Base-by-base conservation (phyloP, 2,329 filamentous ascomycete species). In the Xylaria sp. region DNA sequence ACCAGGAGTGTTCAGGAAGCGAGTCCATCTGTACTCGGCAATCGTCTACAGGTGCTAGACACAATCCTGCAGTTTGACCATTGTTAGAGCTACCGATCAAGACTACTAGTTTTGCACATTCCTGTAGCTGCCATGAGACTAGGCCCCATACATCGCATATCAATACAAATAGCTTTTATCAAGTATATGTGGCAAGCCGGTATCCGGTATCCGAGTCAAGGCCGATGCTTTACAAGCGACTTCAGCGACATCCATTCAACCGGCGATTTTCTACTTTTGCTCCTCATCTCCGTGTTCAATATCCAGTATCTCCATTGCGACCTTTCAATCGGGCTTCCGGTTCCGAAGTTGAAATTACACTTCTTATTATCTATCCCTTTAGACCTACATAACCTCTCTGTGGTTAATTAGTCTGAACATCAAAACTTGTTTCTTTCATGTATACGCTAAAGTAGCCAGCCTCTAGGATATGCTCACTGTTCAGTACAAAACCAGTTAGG, bases 401-500 rank as follows among this genome's bases (percentile, higher is more conserved):
- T 43, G 13, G 55, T 58, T 58, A 41, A 58, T 58, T 58, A 58
- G 33, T 58, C 43, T 58, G 3, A 43, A 46, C 55, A 36, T 18
- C 15, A n/a, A 48, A 58, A 43, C 55, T 43, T 43, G 55, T n/a
- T 46, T 18, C 41, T 46, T 46, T 46, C 41, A n/a, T n/a, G 43
- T 43, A 28, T 36, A 36, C 8, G 33, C 36, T 58, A 28, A 28
- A 28, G 6, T 28, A 4, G 28, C 28, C 28, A n/a, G 39, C 2
- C 55, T 25, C 36, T 20, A 28, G 55, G 39, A 13, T 58, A 3
- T 20, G 20, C 55, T 43, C 36, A n/a, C 39, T 46, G 20, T 31
- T 58, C 18, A 48, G 31, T 46, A 48, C 61, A 23, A 31, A 59
- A 55, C 15, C 39, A 57, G 66, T 33, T 56, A 68, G 61, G 4